phyloP scores from a whole-genome alignment of 2,329 filamentous ascomycete genomes.

The Diplocarpon rosae region DNA sequence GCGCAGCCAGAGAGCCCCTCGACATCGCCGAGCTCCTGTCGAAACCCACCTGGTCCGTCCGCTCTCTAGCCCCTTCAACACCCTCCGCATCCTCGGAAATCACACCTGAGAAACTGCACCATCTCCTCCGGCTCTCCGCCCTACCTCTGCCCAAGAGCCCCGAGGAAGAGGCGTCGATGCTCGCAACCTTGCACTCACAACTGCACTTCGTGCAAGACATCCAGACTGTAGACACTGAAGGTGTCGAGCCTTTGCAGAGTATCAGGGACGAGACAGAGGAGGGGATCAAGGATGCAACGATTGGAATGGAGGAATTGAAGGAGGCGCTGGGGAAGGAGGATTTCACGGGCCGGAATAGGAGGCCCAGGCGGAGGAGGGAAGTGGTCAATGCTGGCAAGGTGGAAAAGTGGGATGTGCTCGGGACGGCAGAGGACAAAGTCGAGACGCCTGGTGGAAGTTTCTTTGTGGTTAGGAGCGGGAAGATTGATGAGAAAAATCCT shows the following conservation, averaged over 20 bases:
- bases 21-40: constrained; percentile 41
- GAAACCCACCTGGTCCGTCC: constrained; percentile 73
- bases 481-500: constrained; percentile 5
- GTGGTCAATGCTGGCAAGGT: constrained; percentile 11
- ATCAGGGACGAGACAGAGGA: constrained; percentile 68
- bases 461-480: constrained; percentile 29
- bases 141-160: constrained; percentile 58
- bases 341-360: constrained; percentile 36
- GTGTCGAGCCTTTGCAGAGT: constrained; percentile 61
- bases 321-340: constrained; percentile 50
- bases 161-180: constrained; percentile 58
- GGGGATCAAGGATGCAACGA: constrained; percentile 43
- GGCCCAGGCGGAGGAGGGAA: constrained; percentile 21
- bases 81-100: constrained; percentile 24
- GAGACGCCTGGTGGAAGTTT: constrained; percentile 24
- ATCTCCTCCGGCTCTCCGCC: constrained; percentile 81
- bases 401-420: constrained; percentile 26
- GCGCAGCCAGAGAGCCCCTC: not conserved
- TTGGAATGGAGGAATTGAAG: constrained; percentile 40
- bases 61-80: constrained; percentile 51
- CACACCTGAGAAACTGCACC: constrained; percentile 58
- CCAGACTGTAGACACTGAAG: constrained; percentile 64
- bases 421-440: constrained; percentile 24
- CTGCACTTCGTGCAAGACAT: constrained; percentile 85
- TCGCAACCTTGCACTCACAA: constrained; percentile 67